Percentiles rank a stretch among this genome's conserved stretches.
Evolutionary conservation across 116 monocot genomes (phyloP).

Genomic region (Trichopus zeylanicus): DNA sequence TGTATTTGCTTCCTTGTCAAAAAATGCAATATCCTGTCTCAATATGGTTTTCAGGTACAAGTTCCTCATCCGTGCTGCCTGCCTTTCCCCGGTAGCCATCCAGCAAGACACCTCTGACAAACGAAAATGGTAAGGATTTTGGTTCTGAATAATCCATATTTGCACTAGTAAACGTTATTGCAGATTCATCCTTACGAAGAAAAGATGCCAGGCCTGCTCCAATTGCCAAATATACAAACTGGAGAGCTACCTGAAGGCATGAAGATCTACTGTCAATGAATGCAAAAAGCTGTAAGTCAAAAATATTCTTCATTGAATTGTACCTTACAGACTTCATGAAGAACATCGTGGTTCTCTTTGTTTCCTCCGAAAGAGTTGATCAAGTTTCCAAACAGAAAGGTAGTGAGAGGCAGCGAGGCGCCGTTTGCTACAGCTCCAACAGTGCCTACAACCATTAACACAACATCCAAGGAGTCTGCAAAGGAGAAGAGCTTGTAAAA

Average conservation of each 20-base stretch:
- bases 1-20: conserved; percentile 66
- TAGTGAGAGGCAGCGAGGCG: conserved; percentile 43
- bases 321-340: conserved; percentile 42
- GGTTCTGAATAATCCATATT: background rate
- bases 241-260: conserved; percentile 23
- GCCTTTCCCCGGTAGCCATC: conserved; percentile 68
- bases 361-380: conserved; percentile 44
- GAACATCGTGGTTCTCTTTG: conserved; percentile 9
- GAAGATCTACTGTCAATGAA: background rate
- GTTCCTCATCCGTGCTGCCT: conserved; percentile 52
- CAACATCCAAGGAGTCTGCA: conserved; percentile 42
- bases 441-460: conserved; percentile 42
- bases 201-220: conserved; percentile 35
- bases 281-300: background rate
- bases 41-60: conserved; percentile 64
- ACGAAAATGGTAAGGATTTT: background rate
- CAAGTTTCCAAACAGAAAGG: conserved; percentile 45
- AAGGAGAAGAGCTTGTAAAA: conserved; percentile 44
- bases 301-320: background rate
- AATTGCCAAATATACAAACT: conserved; percentile 41
- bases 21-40: conserved; percentile 68
- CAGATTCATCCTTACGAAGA: conserved; percentile 28
- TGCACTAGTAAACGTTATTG: background rate
- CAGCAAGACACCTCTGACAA: conserved; percentile 57
- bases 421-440: conserved; percentile 47